Conservation (phyloP, 805 yeast genomes). For the Myxozyma neotropica region DNA sequence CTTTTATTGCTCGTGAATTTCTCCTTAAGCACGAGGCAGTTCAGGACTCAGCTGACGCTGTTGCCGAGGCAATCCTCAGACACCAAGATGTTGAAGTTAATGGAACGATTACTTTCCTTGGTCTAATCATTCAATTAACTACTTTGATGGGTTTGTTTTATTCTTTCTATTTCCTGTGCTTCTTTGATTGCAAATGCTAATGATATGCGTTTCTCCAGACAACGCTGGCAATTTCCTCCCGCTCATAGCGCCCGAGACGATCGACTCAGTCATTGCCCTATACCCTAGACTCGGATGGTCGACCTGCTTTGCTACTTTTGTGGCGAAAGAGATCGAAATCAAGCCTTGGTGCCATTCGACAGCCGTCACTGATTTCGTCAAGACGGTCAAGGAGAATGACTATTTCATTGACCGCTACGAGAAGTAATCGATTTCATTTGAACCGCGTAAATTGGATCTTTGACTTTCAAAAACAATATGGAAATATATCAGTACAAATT, state of each 20-base stretch:
- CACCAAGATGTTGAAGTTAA: slow-evolving; percentile 35
- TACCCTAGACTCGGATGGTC: slow-evolving; percentile 35
- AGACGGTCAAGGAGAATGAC: slow-evolving; percentile 12
- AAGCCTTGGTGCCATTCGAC: slow-evolving; percentile 38
- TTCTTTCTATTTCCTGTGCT: too few species aligned
- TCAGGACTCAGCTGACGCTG: slow-evolving; percentile 36
- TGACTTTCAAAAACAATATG: too few species aligned
- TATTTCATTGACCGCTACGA: slow-evolving; percentile 13
- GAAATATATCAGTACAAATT: too few species aligned
- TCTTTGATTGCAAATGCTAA: background rate
- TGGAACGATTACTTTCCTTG: slow-evolving; percentile 34
- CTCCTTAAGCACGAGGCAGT: slow-evolving; percentile 2
- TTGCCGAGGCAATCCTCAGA: slow-evolving; percentile 34
- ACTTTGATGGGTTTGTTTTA: slow-evolving; percentile 31
- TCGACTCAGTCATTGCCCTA: slow-evolving; percentile 27
- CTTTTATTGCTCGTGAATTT: slow-evolving; percentile 16
- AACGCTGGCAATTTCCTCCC: slow-evolving; percentile 7
- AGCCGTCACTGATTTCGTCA: slow-evolving; percentile 17
- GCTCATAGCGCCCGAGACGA: slow-evolving; percentile 29
- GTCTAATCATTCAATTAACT: slow-evolving; percentile 34
- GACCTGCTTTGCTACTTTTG: slow-evolving; percentile 32
- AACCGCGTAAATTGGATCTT: too few species aligned
- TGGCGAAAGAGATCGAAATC: slow-evolving; percentile 28
- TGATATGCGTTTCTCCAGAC: background rate
- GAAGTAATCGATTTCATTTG: background rate